These are phyloP conservation scores for Mycoemilia scoparia DNA, from an alignment of 192 early-diverging fungal species.

Conservation along the genomic window DNA sequence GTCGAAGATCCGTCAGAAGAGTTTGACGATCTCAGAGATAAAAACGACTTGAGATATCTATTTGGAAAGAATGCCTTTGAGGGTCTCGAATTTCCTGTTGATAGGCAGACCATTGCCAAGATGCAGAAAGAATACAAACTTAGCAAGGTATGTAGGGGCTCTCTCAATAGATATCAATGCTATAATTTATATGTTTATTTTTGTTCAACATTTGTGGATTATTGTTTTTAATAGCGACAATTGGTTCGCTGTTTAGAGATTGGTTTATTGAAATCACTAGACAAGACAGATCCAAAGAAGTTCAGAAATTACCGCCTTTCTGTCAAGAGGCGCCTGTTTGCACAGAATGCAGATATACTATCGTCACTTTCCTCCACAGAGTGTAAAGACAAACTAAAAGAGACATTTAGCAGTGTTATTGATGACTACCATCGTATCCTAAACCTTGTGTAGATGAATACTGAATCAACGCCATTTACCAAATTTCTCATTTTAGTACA, in stretches of 20 bases:
- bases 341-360: slow-evolving; percentile 61
- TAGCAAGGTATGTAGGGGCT: slow-evolving; percentile 40
- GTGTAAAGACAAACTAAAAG: slow-evolving; percentile 51
- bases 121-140: slow-evolving; percentile 50
- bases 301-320: slow-evolving; percentile 48
- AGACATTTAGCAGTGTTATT: slow-evolving; percentile 51
- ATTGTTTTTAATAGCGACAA: slow-evolving; percentile 46
- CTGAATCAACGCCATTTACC: too few relatives aligned
- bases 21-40: slow-evolving; percentile 73
- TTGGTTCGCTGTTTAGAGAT: slow-evolving; percentile 70
- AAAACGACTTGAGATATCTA: slow-evolving; percentile 55
- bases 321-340: slow-evolving; percentile 71
- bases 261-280: slow-evolving; percentile 36
- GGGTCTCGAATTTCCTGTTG: slow-evolving; percentile 41
- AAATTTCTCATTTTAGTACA: too few relatives aligned
- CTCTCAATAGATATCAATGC: background rate
- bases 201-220: too few relatives aligned
- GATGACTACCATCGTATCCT: slow-evolving; percentile 57
- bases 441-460: slow-evolving; percentile 15
- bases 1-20: slow-evolving; percentile 90
- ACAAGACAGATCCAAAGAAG: slow-evolving; percentile 26
- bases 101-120: slow-evolving; percentile 18
- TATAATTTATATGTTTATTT: too few relatives aligned
- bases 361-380: slow-evolving; percentile 41
- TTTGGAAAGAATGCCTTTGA: slow-evolving; percentile 35